phyloP scores from a whole-genome alignment of 2,329 filamentous ascomycete species.

The Boeremia exigua region DNA sequence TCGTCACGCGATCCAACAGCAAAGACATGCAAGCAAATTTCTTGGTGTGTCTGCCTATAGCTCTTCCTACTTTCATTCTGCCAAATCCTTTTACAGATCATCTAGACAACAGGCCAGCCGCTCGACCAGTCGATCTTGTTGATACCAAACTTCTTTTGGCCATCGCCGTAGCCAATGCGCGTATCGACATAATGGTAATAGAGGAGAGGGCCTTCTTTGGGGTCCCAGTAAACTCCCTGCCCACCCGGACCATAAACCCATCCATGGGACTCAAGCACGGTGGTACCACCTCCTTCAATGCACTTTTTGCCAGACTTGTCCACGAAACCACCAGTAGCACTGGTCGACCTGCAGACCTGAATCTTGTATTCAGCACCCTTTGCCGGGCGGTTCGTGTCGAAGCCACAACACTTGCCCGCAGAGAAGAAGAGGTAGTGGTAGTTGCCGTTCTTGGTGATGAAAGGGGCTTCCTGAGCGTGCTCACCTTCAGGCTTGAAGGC shows the following conservation, averaged over 20 bases:
- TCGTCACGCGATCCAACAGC: no score
- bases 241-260: slow-evolving; percentile 70
- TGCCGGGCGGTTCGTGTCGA: slow-evolving; percentile 59
- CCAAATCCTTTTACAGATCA: no score
- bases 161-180: slow-evolving; percentile 59
- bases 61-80: background rate
- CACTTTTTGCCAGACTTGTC: slow-evolving; percentile 63
- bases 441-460: slow-evolving; percentile 60
- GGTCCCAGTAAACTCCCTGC: slow-evolving; percentile 64
- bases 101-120: slow-evolving; percentile 56
- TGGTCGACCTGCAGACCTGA: slow-evolving; percentile 65
- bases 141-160: slow-evolving; percentile 60
- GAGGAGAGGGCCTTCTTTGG: slow-evolving; percentile 58
- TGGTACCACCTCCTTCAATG: slow-evolving; percentile 63
- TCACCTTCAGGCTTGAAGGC: slow-evolving; percentile 59
- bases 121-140: slow-evolving; percentile 58
- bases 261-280: slow-evolving; percentile 65
- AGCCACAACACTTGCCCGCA: slow-evolving; percentile 67
- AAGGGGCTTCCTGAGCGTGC: slow-evolving; percentile 64
- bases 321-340: slow-evolving; percentile 60
- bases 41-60: background rate
- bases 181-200: slow-evolving; percentile 70
- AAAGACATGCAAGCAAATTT: no score
- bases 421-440: slow-evolving; percentile 72
- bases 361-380: slow-evolving; percentile 70